These are phyloP conservation scores for Chaetomiaceae sp. DNA, from an alignment of 2,329 filamentous ascomycete species.

Conservation along the genomic window DNA sequence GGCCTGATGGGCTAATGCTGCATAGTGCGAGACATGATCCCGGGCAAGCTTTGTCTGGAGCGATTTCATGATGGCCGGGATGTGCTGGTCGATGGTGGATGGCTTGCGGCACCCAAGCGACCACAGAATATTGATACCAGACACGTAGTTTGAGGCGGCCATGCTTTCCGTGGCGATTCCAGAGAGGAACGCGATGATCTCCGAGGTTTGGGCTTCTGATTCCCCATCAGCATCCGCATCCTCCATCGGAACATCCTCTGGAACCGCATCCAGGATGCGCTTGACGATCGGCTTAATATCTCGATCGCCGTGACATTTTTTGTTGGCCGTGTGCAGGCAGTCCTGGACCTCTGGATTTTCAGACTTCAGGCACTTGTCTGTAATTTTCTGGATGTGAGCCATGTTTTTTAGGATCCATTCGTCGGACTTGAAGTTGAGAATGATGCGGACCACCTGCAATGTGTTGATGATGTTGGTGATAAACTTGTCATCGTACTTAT, in stretches of 20 bases:
- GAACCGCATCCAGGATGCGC: conserved; percentile 82
- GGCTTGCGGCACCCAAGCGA: conserved; percentile 81
- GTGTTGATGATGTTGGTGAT: conserved; percentile 88
- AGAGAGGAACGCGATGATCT: conserved; percentile 81
- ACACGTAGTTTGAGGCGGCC: conserved; percentile 73
- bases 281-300: conserved; percentile 71
- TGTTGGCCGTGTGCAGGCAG: conserved; percentile 72
- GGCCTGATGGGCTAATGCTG: conserved; percentile 50
- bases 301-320: conserved; percentile 63
- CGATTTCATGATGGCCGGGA: conserved; percentile 84
- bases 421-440: conserved; percentile 81
- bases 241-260: conserved; percentile 69
- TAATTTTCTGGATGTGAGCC: conserved; percentile 72
- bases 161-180: conserved; percentile 84
- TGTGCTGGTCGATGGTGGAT: conserved; percentile 83
- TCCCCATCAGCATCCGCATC: conserved; percentile 81
- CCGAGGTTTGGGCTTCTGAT: conserved; percentile 73
- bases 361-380: conserved; percentile 83
- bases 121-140: conserved; percentile 91
- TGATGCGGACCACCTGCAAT: conserved; percentile 83
- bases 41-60: conserved; percentile 87
- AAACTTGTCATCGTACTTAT: conserved; percentile 78
- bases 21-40: conserved; percentile 81
- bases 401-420: conserved; percentile 86
- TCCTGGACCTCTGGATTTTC: conserved; percentile 93